phyloP scores from a whole-genome alignment of 768 basidiomycete species.

The Kwoniella heveanensis region DNA sequence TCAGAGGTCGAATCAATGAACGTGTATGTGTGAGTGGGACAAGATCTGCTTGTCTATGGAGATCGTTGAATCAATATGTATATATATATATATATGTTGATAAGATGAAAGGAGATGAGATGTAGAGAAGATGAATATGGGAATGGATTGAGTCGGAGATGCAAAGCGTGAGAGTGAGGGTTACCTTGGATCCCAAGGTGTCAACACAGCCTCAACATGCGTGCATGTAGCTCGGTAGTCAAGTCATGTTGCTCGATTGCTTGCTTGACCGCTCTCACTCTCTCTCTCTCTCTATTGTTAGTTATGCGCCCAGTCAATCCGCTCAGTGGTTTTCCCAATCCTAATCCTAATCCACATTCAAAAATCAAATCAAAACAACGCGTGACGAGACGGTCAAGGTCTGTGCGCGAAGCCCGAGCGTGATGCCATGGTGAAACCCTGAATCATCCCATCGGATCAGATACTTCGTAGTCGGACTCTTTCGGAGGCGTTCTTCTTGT shows the following conservation, averaged over 20 bases:
- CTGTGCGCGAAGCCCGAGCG: background rate
- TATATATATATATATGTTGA: conserved; percentile 6
- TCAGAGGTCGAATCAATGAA: background rate
- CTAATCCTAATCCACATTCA: background rate
- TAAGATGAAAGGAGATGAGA: background rate
- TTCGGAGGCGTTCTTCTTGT: too few relatives aligned
- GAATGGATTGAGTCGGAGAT: background rate
- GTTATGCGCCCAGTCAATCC: background rate
- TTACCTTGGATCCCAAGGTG: background rate
- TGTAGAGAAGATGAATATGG: too few relatives aligned
- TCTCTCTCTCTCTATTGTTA: too few relatives aligned
- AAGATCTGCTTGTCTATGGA: too few relatives aligned
- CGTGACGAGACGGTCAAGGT: too few relatives aligned
- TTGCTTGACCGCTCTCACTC: too few relatives aligned
- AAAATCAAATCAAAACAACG: conserved; percentile 2
- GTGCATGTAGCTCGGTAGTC: too few relatives aligned
- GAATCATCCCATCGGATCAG: too few relatives aligned
- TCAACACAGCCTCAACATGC: conserved; percentile 1
- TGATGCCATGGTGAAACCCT: too few relatives aligned
- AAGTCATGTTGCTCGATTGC: too few relatives aligned
- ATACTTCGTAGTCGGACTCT: too few relatives aligned
- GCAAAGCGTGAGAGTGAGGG: background rate
- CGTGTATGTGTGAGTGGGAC: background rate
- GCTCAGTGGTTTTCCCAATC: background rate
- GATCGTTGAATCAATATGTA: background rate